Conservation (phyloP, 1,284 basidiomycete species). For the Heterobasidion irregulare region DNA sequence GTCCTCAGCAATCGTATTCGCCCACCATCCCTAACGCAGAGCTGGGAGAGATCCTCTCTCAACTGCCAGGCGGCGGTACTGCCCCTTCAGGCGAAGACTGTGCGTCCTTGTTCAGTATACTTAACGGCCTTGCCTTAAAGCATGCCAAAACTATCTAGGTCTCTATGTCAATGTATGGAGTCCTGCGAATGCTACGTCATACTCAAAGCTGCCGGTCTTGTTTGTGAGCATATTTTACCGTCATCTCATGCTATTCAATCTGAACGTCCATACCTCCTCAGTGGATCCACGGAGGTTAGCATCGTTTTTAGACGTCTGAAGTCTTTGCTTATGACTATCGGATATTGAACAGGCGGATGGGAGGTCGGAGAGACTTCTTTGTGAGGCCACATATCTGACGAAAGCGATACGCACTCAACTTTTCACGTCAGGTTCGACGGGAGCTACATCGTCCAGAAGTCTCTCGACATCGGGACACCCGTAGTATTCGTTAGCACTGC, state of each 20-base stretch:
- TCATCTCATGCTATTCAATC: not conserved
- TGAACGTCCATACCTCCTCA: not conserved
- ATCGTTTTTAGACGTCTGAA: not conserved
- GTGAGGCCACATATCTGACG: constrained; percentile 5
- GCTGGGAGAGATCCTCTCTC: not conserved
- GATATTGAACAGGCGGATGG: constrained; percentile 12
- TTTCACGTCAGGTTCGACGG: constrained; percentile 9
- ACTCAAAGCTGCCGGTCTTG: constrained; percentile 23
- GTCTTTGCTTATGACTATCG: not conserved
- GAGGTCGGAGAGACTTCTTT: constrained; percentile 13
- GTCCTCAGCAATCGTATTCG: constrained; percentile 23
- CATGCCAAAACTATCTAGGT: constrained; percentile 14
- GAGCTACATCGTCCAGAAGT: constrained; percentile 15
- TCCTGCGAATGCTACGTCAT: not conserved
- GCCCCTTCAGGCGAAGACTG: constrained; percentile 13
- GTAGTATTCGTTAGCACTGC: constrained; percentile 26
- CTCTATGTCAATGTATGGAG: constrained; percentile 26
- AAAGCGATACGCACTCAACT: not conserved
- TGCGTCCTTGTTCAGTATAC: constrained; percentile 2
- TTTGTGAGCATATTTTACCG: constrained; percentile 12
- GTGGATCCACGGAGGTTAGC: constrained; percentile 19
- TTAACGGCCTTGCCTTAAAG: not conserved
- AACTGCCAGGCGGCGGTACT: not conserved
- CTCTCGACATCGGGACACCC: constrained; percentile 18
- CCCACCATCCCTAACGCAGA: constrained; percentile 2